Evolutionary conservation across 148 eudicot genomes (phyloP).

Genomic region (Pharnaceum exiguum): DNA sequence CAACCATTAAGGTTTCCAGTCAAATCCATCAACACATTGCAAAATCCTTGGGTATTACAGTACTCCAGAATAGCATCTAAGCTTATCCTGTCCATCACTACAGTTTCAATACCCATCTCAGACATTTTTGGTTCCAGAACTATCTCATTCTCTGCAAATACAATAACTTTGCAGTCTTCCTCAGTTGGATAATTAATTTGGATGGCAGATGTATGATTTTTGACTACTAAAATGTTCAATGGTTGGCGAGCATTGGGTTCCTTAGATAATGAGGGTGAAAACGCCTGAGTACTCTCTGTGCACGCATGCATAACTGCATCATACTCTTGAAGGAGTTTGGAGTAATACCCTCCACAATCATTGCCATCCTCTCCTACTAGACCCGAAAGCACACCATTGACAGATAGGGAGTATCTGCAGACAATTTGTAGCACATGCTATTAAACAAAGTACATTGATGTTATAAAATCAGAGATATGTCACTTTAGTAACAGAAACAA

Average conservation of each 20-base stretch:
- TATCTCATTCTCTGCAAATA: constrained; percentile 52
- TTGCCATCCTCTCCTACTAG: constrained; percentile 47
- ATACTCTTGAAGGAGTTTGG: constrained; percentile 70
- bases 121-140: constrained; percentile 24
- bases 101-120: constrained; percentile 53
- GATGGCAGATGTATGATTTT: constrained; percentile 26
- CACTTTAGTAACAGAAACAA: too few species aligned
- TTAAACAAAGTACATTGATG: not conserved
- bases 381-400: constrained; percentile 49
- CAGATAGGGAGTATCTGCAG: constrained; percentile 73
- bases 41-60: constrained; percentile 53
- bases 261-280: constrained; percentile 40
- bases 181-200: constrained; percentile 24
- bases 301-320: constrained; percentile 72
- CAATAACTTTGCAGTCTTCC: constrained; percentile 37
- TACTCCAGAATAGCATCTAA: constrained; percentile 59
- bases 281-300: constrained; percentile 19
- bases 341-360: constrained; percentile 75
- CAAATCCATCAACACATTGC: constrained; percentile 75
- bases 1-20: constrained; percentile 43
- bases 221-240: constrained; percentile 57
- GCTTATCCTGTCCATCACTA: constrained; percentile 44
- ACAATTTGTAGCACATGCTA: not conserved
- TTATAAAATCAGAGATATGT: too few species aligned
- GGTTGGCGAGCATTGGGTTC: constrained; percentile 90